Percentiles rank a stretch among this genome's conserved stretches.
These are phyloP conservation scores for Paracamarosporium sp. DNA, from an alignment of 2,329 filamentous ascomycete genomes.

Conservation along the genomic window DNA sequence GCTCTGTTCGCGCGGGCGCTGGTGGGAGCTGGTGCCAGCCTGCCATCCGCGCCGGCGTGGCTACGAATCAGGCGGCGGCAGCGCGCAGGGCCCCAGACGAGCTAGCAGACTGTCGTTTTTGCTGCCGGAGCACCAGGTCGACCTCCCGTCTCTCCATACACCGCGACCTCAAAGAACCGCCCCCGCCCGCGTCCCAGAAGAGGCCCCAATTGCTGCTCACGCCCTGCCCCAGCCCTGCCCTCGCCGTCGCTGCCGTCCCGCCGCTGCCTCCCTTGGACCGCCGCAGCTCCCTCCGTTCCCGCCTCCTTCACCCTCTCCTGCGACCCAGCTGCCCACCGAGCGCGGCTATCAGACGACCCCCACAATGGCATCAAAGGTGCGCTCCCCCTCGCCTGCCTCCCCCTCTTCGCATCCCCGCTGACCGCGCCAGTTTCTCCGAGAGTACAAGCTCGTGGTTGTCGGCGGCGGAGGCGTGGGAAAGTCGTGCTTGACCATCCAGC, in stretches of 20 bases:
- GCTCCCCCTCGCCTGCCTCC: conserved; percentile 12
- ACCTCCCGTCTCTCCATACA: conserved; percentile 16
- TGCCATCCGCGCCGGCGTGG: conserved; percentile 24
- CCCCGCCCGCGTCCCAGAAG: not conserved
- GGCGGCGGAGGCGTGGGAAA: conserved; percentile 98
- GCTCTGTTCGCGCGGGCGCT: conserved; percentile 15
- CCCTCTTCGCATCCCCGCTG: conserved; percentile 22
- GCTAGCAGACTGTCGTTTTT: conserved; percentile 31
- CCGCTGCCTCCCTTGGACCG: conserved; percentile 16
- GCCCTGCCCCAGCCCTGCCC: not conserved
- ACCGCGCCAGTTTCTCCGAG: conserved; percentile 57
- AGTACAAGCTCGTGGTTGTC: conserved; percentile 78
- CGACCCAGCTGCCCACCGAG: conserved; percentile 9
- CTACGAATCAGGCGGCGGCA: conserved; percentile 29
- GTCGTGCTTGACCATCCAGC: conserved; percentile 96
- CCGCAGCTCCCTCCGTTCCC: conserved; percentile 19
- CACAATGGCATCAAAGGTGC: conserved; percentile 49
- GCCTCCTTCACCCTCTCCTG: conserved; percentile 16
- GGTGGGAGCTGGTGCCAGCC: conserved; percentile 17
- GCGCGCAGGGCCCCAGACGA: conserved; percentile 20
- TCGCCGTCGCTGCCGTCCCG: conserved; percentile 1
- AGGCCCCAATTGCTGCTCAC: not conserved
- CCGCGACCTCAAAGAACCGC: conserved; percentile 4
- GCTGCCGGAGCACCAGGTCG: conserved; percentile 25
- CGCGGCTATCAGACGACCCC: not conserved